Conservation (phyloP, 306 rosid genomes). For the Prunus kanzakura region DNA sequence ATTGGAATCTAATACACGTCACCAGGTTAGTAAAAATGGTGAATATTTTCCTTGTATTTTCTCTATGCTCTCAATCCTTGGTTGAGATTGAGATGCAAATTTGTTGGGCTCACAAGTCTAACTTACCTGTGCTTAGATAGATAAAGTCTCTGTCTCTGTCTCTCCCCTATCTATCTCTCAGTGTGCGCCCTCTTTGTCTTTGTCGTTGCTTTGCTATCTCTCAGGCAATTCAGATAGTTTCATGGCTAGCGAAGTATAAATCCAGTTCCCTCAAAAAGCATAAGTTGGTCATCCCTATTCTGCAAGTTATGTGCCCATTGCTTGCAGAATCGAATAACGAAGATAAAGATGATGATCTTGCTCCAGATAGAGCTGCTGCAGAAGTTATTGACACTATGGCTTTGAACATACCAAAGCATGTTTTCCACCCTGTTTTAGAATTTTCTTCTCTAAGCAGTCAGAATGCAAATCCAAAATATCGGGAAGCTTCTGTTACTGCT, state of each 20-base stretch:
- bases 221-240: slow-evolving; percentile 93
- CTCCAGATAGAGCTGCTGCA: slow-evolving; percentile 97
- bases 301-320: slow-evolving; percentile 89
- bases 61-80: neutral
- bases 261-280: slow-evolving; percentile 78
- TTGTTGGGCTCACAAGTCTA: neutral
- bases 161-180: neutral
- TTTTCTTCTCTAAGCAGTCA: slow-evolving; percentile 84
- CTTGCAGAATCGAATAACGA: slow-evolving; percentile 83
- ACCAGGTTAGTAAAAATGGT: slow-evolving; percentile 68
- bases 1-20: slow-evolving; percentile 93
- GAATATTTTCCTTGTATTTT: neutral
- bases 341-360: slow-evolving; percentile 91
- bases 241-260: slow-evolving; percentile 97
- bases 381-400: slow-evolving; percentile 99
- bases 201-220: slow-evolving; percentile 23
- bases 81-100: neutral
- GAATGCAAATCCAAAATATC: slow-evolving; percentile 84
- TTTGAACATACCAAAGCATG: slow-evolving; percentile 78
- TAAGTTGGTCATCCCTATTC: slow-evolving; percentile 79
- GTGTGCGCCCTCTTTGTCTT: slow-evolving; percentile 3
- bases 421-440: slow-evolving; percentile 77
- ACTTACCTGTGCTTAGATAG: neutral
- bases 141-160: neutral
- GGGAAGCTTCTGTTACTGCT: slow-evolving; percentile 96